Conservation (phyloP, 2,329 filamentous ascomycete species). For the Trichoderma semiorbis region DNA sequence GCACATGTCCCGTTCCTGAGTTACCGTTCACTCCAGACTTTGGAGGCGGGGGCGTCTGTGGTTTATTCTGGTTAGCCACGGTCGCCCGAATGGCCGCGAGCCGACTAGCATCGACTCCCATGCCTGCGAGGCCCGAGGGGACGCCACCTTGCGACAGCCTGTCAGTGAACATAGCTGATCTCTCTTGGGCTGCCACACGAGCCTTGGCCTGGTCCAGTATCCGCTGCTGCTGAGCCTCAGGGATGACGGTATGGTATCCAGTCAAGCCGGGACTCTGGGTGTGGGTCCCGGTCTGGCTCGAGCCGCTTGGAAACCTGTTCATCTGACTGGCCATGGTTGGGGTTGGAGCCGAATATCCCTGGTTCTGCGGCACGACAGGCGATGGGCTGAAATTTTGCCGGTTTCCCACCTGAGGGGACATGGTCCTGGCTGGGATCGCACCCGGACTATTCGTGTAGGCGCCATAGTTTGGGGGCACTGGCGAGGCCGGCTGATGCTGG, state of each 20-base stretch:
- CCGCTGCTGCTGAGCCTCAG: conserved; percentile 48
- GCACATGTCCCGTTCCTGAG: conserved; percentile 30
- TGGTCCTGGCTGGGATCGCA: conserved; percentile 39
- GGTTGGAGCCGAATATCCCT: conserved; percentile 32
- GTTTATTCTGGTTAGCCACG: conserved; percentile 35
- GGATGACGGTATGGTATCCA: conserved; percentile 49
- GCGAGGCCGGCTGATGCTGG: conserved; percentile 36
- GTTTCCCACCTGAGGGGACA: conserved; percentile 43
- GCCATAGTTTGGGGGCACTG: conserved; percentile 36
- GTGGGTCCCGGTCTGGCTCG: conserved; percentile 29
- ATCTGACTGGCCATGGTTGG: conserved; percentile 31
- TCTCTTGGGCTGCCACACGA: conserved; percentile 44
- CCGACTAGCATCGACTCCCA: conserved; percentile 33
- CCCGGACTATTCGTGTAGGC: conserved; percentile 43
- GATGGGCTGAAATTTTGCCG: conserved; percentile 39
- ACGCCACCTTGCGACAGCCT: conserved; percentile 47
- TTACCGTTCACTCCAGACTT: conserved; percentile 35
- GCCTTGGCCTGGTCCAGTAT: conserved; percentile 51
- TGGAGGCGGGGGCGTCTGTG: conserved; percentile 34
- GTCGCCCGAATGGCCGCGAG: conserved; percentile 36
- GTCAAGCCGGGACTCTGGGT: conserved; percentile 39
- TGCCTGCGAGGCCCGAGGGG: conserved; percentile 35
- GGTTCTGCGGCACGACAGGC: conserved; percentile 35
- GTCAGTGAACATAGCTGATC: conserved; percentile 39
- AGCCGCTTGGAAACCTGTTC: conserved; percentile 34